These are phyloP conservation scores for Penicillium sp. DNA, from an alignment of 2,329 filamentous ascomycete species.

Conservation along the genomic window DNA sequence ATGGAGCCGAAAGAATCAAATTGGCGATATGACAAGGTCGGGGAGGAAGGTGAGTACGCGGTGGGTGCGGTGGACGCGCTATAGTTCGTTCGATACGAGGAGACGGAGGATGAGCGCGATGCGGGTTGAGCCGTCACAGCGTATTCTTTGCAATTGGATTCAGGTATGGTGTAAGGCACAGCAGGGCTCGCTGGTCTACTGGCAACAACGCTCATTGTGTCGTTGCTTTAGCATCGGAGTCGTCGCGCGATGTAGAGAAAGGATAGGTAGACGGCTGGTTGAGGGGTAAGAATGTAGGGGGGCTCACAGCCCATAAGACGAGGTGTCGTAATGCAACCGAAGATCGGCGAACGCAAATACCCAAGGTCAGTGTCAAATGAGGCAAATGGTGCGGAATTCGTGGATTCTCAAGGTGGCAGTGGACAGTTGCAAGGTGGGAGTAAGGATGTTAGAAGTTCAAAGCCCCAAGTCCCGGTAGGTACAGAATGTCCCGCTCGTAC, in stretches of 20 bases:
- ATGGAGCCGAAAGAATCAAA: conserved; percentile 41
- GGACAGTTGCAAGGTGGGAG: not conserved
- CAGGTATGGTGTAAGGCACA: conserved; percentile 30
- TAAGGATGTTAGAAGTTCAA: not conserved
- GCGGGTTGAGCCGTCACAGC: conserved; percentile 30
- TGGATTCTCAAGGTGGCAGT: not conserved
- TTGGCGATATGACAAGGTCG: conserved; percentile 34
- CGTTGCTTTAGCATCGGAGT: conserved; percentile 19
- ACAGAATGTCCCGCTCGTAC: not conserved
- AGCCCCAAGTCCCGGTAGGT: not conserved
- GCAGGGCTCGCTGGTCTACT: conserved; percentile 37
- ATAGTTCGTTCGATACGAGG: conserved; percentile 40
- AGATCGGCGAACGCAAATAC: conserved; percentile 15
- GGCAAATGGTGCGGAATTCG: not conserved
- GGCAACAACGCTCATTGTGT: conserved; percentile 42
- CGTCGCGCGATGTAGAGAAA: conserved; percentile 8
- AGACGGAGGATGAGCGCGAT: conserved; percentile 35
- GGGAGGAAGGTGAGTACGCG: conserved; percentile 39
- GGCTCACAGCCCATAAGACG: not conserved
- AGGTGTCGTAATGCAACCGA: conserved; percentile 12
- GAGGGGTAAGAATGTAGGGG: conserved; percentile 23
- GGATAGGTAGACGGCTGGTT: conserved; percentile 9
- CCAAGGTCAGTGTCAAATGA: conserved; percentile 3
- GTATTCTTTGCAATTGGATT: conserved; percentile 30
- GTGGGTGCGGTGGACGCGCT: conserved; percentile 38